phyloP scores from a whole-genome alignment of 176 grass and related monocot species.

The Themeda triandra region DNA sequence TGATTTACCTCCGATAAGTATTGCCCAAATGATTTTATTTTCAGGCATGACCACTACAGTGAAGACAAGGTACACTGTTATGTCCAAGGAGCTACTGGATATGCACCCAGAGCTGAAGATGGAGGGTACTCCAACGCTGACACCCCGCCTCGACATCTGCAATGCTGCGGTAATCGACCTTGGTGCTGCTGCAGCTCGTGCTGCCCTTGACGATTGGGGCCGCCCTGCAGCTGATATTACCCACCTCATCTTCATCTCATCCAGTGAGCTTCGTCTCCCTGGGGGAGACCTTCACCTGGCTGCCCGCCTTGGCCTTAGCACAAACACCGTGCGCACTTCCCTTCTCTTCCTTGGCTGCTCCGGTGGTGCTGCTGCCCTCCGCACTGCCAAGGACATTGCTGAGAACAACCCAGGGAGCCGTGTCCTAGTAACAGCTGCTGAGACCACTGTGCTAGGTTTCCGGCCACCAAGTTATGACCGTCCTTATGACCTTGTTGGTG shows the following conservation, averaged over 20 bases:
- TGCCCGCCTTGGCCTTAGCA: slow-evolving; percentile 52
- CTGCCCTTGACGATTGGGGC: slow-evolving; percentile 69
- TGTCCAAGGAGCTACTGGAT: slow-evolving; percentile 77
- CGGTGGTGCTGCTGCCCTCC: slow-evolving; percentile 72
- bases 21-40: neutral
- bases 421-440: slow-evolving; percentile 66
- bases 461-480: slow-evolving; percentile 69
- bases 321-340: slow-evolving; percentile 57
- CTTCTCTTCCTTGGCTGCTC: slow-evolving; percentile 84
- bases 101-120: slow-evolving; percentile 74
- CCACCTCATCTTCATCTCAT: slow-evolving; percentile 86
- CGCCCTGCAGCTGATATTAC: slow-evolving; percentile 61
- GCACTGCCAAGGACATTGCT: slow-evolving; percentile 91
- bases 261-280: slow-evolving; percentile 86
- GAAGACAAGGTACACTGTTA: slow-evolving; percentile 82
- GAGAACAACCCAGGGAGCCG: slow-evolving; percentile 87
- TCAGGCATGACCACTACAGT: slow-evolving; percentile 83
- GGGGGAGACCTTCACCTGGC: slow-evolving; percentile 81
- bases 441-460: slow-evolving; percentile 87
- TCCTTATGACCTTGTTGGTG: slow-evolving; percentile 85
- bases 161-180: slow-evolving; percentile 77
- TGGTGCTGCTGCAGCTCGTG: slow-evolving; percentile 46
- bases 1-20: neutral
- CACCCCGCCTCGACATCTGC: slow-evolving; percentile 72
- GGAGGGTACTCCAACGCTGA: slow-evolving; percentile 72